Base-by-base conservation (phyloP, 371 early-diverging fungal species). In the Paraphysoderma sedebokerense region DNA sequence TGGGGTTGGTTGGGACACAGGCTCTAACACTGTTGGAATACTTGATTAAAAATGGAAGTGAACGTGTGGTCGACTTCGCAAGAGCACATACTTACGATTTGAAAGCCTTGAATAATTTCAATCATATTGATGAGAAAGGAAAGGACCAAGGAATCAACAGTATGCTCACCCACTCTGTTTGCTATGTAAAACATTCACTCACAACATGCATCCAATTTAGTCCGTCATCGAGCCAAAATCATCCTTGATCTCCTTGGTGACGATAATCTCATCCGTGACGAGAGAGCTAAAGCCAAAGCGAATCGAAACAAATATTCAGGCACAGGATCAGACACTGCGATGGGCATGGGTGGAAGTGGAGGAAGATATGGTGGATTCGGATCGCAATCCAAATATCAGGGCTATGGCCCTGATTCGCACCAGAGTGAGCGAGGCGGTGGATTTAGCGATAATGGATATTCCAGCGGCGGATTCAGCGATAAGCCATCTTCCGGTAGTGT, bases 71-170 rank as follows among this genome's bases (percentile, higher is more conserved):
- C 17, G 89, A 91, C 57, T 79, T 82, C 50, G 82, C 83, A 31
- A 69, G 84, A 6, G 67, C 78, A 13, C 87, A 85, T 50, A 63
- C 85, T n/a, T 82, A 87, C 13, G 79, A 81, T 48, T 62, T 93
- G 48, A 88, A 85, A 51, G 76, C 80, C 35, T 70, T 91, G 54
- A 65, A 74, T 44, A 88, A 73, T 65, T 88, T 83, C 49, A 68
- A 81, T 44, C 82, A 67, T 44, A 70, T 88, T 19, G 95, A 93
- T 52, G 87, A 87, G 26, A 87, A 89, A 53, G 85, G 82, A 54
- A 93, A 92, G 60, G 97, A 96, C 58, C 87, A 93, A 66, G 97
- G 97, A 1, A 76, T 96, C 47, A 93, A 93, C 54, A 82, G 85
- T 87, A 72, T 37, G 61, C 52, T 32, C 5, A 15, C 1, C 7